Conservation (phyloP, 768 basidiomycete species). For the Agrocybe praecox region DNA sequence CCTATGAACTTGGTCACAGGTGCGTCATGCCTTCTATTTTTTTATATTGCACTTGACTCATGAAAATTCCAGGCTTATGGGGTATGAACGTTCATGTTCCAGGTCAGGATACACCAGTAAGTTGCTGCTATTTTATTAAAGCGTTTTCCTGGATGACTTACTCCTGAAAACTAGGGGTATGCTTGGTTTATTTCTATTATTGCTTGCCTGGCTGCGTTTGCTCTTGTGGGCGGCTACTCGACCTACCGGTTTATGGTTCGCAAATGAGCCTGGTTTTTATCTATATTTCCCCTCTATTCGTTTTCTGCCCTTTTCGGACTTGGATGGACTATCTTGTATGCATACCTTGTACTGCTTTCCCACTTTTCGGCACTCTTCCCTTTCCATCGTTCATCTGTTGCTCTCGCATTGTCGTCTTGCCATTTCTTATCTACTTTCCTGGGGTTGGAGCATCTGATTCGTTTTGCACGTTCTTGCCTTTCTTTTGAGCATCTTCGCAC, state of each 20-base stretch:
- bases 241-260: constrained; percentile 78
- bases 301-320: too few relatives aligned
- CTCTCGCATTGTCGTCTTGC: too few relatives aligned
- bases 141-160: background rate
- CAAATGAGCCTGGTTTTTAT: background rate
- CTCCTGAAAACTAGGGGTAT: constrained; percentile 41
- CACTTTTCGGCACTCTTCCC: too few relatives aligned
- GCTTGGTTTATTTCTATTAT: constrained; percentile 92
- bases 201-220: constrained; percentile 77
- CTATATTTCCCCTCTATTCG: too few relatives aligned
- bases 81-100: constrained; percentile 99
- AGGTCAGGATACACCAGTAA: constrained; percentile 60
- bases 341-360: too few relatives aligned
- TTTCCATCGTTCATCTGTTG: too few relatives aligned
- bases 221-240: constrained; percentile 76
- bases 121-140: constrained; percentile 1
- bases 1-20: constrained; percentile 98
- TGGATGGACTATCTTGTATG: too few relatives aligned
- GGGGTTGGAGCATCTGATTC: too few relatives aligned
- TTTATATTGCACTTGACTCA: background rate
- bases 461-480: too few relatives aligned
- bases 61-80: constrained; percentile 67
- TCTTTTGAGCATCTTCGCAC: too few relatives aligned
- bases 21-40: constrained; percentile 25
- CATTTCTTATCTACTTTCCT: too few relatives aligned